Evolutionary conservation across 768 basidiomycete genomes (phyloP).

Genomic region (Tylopilus cervinicoccineus): DNA sequence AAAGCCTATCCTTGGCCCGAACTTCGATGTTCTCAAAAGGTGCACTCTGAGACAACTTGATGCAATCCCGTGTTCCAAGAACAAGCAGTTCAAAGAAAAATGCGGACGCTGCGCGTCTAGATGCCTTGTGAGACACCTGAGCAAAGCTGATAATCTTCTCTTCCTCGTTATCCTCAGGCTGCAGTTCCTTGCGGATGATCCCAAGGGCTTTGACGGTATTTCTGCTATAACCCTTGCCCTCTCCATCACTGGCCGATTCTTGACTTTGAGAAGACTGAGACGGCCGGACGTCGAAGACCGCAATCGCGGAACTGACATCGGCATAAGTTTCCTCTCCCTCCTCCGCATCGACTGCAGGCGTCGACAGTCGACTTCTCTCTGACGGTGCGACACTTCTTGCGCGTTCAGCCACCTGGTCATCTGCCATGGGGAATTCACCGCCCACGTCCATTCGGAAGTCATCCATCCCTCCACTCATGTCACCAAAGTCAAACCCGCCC

Average conservation of each 20-base stretch:
- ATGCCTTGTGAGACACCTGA: constrained; percentile 77
- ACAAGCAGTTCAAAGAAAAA: constrained; percentile 99
- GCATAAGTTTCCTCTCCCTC: constrained; percentile 66
- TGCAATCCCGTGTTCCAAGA: constrained; percentile 87
- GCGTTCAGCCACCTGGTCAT: constrained; percentile 33
- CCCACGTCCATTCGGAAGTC: constrained; percentile 72
- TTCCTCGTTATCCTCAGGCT: constrained; percentile 45
- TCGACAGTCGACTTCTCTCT: constrained; percentile 60
- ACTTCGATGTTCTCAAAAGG: constrained; percentile 88
- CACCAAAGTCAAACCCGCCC: constrained; percentile 58
- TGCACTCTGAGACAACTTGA: constrained; percentile 69
- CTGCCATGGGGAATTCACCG: constrained; percentile 38
- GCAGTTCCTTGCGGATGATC: constrained; percentile 69
- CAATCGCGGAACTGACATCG: constrained; percentile 71
- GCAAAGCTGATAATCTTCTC: constrained; percentile 76
- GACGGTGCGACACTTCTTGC: constrained; percentile 51
- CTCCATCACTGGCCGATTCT: constrained; percentile 43
- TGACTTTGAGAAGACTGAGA: constrained; percentile 49
- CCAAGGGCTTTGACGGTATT: constrained; percentile 84
- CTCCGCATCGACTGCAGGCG: constrained; percentile 58
- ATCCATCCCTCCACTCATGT: constrained; percentile 51
- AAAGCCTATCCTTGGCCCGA: constrained; percentile 76
- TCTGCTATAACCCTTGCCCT: constrained; percentile 77
- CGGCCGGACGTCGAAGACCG: constrained; percentile 70
- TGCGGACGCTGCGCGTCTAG: constrained; percentile 85